Conservation (phyloP, 2,329 filamentous ascomycete species). For the Aspergillus spinulosporus region DNA sequence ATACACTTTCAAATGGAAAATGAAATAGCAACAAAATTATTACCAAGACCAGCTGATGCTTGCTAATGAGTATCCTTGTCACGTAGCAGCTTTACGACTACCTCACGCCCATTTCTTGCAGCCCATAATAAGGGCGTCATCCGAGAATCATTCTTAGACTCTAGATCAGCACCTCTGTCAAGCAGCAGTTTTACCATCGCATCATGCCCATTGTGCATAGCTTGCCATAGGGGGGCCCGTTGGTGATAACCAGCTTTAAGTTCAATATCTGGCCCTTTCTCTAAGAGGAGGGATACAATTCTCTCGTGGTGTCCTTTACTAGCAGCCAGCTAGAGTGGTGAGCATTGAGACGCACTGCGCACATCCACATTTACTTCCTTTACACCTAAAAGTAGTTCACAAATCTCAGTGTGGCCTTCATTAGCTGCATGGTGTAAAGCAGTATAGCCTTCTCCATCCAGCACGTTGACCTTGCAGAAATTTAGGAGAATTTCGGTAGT, state of each 20-base stretch:
- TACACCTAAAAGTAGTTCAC: background rate
- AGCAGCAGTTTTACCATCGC: background rate
- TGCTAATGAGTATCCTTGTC: too few relatives aligned
- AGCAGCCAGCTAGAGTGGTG: background rate
- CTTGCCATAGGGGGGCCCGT: background rate
- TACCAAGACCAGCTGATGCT: too few relatives aligned
- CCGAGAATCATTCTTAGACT: background rate
- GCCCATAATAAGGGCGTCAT: too few relatives aligned
- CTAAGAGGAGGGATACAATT: background rate
- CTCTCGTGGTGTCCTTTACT: background rate
- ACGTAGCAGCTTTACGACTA: too few relatives aligned
- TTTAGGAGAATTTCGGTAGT: background rate
- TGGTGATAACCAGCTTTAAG: background rate
- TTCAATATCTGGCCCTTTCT: background rate
- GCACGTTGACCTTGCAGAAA: background rate
- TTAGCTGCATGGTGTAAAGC: constrained; percentile 9
- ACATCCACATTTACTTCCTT: background rate
- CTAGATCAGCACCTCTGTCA: background rate
- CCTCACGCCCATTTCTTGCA: too few relatives aligned
- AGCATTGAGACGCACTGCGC: background rate
- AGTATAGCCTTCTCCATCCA: constrained; percentile 1
- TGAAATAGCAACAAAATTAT: too few relatives aligned
- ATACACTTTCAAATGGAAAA: too few relatives aligned
- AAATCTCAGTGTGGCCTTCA: background rate
- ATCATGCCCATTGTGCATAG: background rate